Conservation (phyloP, 2,329 filamentous ascomycete species). For the Cercospora citrullina region DNA sequence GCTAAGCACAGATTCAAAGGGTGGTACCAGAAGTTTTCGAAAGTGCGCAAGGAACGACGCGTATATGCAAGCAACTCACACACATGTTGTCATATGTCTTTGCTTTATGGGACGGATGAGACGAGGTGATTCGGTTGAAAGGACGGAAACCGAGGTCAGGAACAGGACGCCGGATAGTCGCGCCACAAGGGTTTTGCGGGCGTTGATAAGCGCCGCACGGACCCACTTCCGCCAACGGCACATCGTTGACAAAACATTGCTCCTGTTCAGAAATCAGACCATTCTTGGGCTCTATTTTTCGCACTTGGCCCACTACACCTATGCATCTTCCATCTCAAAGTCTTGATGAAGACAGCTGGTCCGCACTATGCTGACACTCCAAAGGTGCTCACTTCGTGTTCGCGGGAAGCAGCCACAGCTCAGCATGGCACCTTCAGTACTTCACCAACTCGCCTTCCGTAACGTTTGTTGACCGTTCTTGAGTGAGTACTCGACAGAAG, state of each 20-base stretch:
- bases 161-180: background rate
- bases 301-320: background rate
- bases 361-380: background rate
- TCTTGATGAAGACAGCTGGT: background rate
- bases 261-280: background rate
- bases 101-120: conserved; percentile 10
- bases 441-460: background rate
- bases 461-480: background rate
- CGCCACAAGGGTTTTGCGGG: background rate
- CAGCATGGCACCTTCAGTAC: background rate
- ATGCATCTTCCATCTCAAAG: background rate
- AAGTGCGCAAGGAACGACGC: background rate
- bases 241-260: background rate
- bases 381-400: background rate
- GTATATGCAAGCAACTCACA: background rate
- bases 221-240: background rate
- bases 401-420: background rate
- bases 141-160: conserved; percentile 8
- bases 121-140: conserved; percentile 10
- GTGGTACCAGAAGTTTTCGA: background rate
- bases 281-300: background rate
- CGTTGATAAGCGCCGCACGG: background rate
- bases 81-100: conserved; percentile 9
- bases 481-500: background rate
- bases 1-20: background rate